Evolutionary conservation across 176 grass and related monocot species (phyloP), one percentile per base, ranked within the genome.

Genomic region (Ananas comosus): DNA sequence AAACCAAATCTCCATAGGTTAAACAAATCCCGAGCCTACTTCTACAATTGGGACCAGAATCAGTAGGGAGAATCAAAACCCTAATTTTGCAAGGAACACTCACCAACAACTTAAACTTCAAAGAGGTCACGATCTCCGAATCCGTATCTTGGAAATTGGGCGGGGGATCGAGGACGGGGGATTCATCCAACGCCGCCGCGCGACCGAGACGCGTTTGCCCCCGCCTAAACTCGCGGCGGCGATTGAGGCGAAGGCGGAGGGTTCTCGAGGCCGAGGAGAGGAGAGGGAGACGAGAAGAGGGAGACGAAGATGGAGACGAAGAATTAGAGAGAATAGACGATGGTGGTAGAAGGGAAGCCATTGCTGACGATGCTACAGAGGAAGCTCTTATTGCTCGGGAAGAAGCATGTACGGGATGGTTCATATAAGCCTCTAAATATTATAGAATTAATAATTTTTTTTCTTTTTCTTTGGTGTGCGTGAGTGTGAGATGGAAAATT

Each of bases 101-200:
- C 19, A 87, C 88, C 63, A 87, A 74, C 13, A 91, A 72, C 78
- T 87, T 87, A 48, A 91, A 10, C 70, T 91, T 91, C 22, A 85
- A 80, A 50, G 78, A 63, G 1, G 84, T 58, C 24, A 91, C 49
- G 57, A 64, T 52, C 65, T 50, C 74, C 10, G 48, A 12, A 48
- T 12, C 14, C 14, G 66, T 61, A n/a, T 61, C 56, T 10, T 18
- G 8, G 13, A n/a, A 61, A 19, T n/a, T 61, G 17, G 56, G 14
- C n/a, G 16, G 13, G 3, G 56, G 56, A 61, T 22, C 56, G 56
- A 61, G 4, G 56, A 61, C 56, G 9, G n/a, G 17, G 4, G 17
- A 61, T 10, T 17, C 56, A 61, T 61, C 56, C 13, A 61, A 9
- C 56, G 56, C 16, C 56, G 56, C 56, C 17, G 6, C 56, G 21